Evolutionary conservation across 768 basidiomycete species (phyloP).

Genomic region (Panus rudis): DNA sequence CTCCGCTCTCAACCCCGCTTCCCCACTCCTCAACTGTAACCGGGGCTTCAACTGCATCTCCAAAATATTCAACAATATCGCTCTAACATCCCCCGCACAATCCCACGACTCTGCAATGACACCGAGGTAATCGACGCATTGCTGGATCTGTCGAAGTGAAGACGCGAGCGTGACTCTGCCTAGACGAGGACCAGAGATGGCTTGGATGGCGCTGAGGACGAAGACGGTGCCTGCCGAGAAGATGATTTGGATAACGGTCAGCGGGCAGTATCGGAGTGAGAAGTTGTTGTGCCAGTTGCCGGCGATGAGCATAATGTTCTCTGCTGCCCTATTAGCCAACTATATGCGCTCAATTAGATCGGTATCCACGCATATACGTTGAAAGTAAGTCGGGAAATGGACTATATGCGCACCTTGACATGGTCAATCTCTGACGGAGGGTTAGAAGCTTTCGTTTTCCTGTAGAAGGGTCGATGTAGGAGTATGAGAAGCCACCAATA

Average conservation of each 20-base stretch:
- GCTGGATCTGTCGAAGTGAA: constrained; percentile 35
- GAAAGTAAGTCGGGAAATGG: background rate
- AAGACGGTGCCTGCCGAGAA: constrained; percentile 57
- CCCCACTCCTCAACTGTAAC: constrained; percentile 8
- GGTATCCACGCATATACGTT: background rate
- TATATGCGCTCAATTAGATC: constrained; percentile 15
- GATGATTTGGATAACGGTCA: constrained; percentile 48
- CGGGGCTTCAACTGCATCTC: constrained; percentile 12
- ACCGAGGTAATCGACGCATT: constrained; percentile 43
- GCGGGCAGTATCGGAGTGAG: constrained; percentile 48
- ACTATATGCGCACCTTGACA: constrained; percentile 35
- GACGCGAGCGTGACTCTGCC: constrained; percentile 40
- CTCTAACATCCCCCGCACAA: constrained; percentile 30
- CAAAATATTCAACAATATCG: constrained; percentile 24
- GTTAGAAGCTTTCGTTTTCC: constrained; percentile 26
- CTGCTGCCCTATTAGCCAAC: constrained; percentile 47
- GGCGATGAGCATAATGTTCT: constrained; percentile 49
- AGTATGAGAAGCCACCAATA: constrained; percentile 58
- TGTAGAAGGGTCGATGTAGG: constrained; percentile 46
- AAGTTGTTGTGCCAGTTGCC: constrained; percentile 46
- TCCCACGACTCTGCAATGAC: constrained; percentile 51
- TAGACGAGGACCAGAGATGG: constrained; percentile 36
- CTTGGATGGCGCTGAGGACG: constrained; percentile 47
- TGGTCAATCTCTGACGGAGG: constrained; percentile 37
- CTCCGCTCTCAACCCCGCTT: background rate